These are phyloP conservation scores for Fusarium tjaetaba DNA, from an alignment of 2,329 filamentous ascomycete genomes.

Conservation along the genomic window DNA sequence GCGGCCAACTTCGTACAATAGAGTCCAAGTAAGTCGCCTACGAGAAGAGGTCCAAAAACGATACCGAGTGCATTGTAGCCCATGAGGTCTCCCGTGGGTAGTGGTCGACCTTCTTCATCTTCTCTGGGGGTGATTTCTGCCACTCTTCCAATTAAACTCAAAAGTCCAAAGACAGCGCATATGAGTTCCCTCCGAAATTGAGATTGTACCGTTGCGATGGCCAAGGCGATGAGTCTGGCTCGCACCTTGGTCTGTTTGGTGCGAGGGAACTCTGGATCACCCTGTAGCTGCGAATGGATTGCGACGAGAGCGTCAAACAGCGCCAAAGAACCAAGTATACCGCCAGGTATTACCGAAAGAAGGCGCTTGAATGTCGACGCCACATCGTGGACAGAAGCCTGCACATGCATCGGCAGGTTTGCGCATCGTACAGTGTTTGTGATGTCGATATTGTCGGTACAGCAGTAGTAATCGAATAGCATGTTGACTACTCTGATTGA, in stretches of 20 bases:
- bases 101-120: conserved; percentile 60
- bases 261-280: conserved; percentile 60
- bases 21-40: conserved; percentile 65
- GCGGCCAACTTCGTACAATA: conserved; percentile 60
- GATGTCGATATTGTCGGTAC: conserved; percentile 59
- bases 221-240: conserved; percentile 73
- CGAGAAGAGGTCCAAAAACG: conserved; percentile 71
- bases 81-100: conserved; percentile 69
- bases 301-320: conserved; percentile 71
- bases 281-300: conserved; percentile 66
- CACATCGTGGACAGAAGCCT: conserved; percentile 69
- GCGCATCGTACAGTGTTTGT: conserved; percentile 67
- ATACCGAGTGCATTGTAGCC: conserved; percentile 71
- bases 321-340: conserved; percentile 70
- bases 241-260: conserved; percentile 66
- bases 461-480: conserved; percentile 72
- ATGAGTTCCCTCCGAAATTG: conserved; percentile 71
- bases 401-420: conserved; percentile 69
- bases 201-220: conserved; percentile 67
- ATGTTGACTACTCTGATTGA: conserved; percentile 65
- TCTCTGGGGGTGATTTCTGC: conserved; percentile 65
- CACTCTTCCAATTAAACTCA: conserved; percentile 68
- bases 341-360: conserved; percentile 70
- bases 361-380: conserved; percentile 74
- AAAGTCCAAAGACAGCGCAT: conserved; percentile 72